phyloP scores from a whole-genome alignment of 2,329 filamentous ascomycete species.

The Cladophialophora chaetospira region DNA sequence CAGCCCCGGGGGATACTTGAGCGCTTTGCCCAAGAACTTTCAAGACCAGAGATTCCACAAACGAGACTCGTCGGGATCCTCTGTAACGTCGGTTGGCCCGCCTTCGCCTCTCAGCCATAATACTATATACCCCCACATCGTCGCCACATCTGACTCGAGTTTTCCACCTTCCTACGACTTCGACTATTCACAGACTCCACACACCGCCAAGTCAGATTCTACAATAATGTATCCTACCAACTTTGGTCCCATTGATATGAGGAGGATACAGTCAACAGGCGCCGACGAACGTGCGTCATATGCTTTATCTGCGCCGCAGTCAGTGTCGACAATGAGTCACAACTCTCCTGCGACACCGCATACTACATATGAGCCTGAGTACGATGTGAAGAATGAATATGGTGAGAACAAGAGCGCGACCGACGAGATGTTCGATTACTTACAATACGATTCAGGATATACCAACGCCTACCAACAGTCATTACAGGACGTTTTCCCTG shows the following conservation, averaged over 20 bases:
- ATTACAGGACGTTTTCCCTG: conserved; percentile 63
- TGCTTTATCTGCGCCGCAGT: conserved; percentile 57
- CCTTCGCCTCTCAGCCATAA: conserved; percentile 44
- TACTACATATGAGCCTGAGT: conserved; percentile 55
- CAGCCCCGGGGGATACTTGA: conserved; percentile 24
- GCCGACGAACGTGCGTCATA: conserved; percentile 55
- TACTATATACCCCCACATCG: conserved; percentile 43
- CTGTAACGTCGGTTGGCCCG: conserved; percentile 48
- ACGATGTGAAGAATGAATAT: conserved; percentile 55
- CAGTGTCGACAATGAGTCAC: conserved; percentile 62
- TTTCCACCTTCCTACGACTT: conserved; percentile 45
- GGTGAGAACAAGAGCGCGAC: conserved; percentile 54
- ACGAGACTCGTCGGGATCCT: conserved; percentile 45
- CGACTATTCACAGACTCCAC: conserved; percentile 38
- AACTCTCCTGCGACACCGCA: conserved; percentile 65
- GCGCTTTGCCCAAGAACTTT: conserved; percentile 32
- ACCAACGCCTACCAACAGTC: conserved; percentile 44
- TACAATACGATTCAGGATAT: conserved; percentile 59
- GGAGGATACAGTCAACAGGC: conserved; percentile 58
- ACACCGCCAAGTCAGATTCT: conserved; percentile 49
- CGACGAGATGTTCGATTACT: conserved; percentile 63
- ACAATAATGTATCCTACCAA: conserved; percentile 57
- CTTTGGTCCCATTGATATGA: conserved; percentile 55
- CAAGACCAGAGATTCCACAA: conserved; percentile 39
- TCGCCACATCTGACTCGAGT: conserved; percentile 49